Conservation (phyloP, 75 land plant species). For the Pinus taeda region DNA sequence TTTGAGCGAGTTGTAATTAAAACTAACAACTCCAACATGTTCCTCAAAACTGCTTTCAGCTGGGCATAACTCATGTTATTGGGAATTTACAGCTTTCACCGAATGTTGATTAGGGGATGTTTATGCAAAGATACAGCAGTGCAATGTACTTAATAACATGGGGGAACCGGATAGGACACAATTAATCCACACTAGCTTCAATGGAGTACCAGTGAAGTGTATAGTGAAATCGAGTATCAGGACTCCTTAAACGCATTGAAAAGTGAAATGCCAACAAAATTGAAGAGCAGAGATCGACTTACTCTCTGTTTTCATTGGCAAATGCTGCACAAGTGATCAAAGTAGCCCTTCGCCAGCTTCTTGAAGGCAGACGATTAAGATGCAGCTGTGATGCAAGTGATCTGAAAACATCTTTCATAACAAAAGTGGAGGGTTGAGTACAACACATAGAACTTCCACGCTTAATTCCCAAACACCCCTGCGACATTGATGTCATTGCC, state of each 20-base stretch:
- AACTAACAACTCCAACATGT: no score
- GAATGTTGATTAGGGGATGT: no score
- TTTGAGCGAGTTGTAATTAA: no score
- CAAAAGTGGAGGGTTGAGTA: not conserved
- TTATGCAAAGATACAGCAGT: not conserved
- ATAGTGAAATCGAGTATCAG: not conserved
- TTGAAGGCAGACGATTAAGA: not conserved
- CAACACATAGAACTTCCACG: not conserved
- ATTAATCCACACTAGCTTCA: not conserved
- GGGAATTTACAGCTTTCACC: no score
- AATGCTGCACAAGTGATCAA: not conserved
- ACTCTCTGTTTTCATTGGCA: slow-evolving; percentile 8
- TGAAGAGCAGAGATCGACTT: not conserved
- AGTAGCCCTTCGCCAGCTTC: not conserved
- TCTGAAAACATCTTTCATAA: not conserved
- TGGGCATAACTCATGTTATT: no score
- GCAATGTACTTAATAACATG: not conserved
- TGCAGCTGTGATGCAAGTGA: not conserved
- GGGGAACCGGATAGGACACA: not conserved
- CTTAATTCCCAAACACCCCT: not conserved
- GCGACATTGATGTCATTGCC: not conserved
- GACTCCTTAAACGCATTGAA: not conserved
- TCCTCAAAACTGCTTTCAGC: no score
- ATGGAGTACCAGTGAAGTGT: not conserved
- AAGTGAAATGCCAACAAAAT: not conserved